Evolutionary conservation across 148 eudicot genomes (phyloP).

Genomic region (Spergularia bocconei): DNA sequence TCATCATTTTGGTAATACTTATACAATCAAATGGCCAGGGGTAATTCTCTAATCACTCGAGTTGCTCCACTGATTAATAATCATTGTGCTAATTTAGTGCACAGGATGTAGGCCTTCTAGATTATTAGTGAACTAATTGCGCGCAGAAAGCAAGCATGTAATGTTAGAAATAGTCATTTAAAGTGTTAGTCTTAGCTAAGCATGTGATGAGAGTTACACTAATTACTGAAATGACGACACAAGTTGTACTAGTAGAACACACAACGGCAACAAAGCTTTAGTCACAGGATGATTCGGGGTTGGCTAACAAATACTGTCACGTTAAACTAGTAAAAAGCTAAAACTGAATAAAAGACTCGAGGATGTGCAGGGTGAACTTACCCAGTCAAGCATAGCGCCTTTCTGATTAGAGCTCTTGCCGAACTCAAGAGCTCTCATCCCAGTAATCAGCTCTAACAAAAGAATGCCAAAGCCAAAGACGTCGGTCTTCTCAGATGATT

Average conservation of each 20-base stretch:
- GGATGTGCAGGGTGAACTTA: conserved; percentile 30
- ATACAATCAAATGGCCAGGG: conserved; percentile 18
- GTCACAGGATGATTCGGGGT: neutral
- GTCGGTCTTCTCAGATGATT: conserved; percentile 90
- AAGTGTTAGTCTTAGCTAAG: neutral
- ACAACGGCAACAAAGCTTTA: neutral
- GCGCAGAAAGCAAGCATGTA: conserved; percentile 6
- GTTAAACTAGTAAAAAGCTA: neutral
- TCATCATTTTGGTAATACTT: conserved; percentile 14
- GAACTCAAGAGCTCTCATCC: conserved; percentile 85
- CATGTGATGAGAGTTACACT: no score
- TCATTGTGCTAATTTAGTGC: neutral
- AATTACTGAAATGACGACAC: no score
- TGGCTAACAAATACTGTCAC: neutral
- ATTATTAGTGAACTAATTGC: conserved; percentile 1
- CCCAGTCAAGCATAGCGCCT: conserved; percentile 97
- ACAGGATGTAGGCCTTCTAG: neutral
- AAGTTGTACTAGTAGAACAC: no score
- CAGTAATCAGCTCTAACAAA: conserved; percentile 82
- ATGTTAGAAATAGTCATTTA: neutral
- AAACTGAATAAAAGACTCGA: neutral
- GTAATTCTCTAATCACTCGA: conserved; percentile 15
- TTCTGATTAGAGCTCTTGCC: conserved; percentile 81
- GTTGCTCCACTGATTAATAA: conserved; percentile 13
- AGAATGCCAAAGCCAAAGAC: conserved; percentile 95